phyloP scores from a whole-genome alignment of 2,329 filamentous ascomycete genomes.

The Arthroderma sp. region DNA sequence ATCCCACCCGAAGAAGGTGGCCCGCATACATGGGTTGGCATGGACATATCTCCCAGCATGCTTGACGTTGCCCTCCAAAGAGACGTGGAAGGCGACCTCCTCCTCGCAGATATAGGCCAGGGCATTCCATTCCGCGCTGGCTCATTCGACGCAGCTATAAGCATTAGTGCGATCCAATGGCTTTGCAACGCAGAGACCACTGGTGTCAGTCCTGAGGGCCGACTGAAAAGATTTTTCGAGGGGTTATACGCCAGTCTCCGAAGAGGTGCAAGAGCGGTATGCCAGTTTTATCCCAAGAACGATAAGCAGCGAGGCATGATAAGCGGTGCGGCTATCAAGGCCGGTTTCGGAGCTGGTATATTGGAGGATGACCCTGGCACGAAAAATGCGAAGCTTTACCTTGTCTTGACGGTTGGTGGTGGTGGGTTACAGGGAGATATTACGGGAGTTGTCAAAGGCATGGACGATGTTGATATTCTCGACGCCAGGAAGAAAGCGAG shows the following conservation, averaged over 20 bases:
- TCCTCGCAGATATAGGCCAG: conserved; percentile 89
- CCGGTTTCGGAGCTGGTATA: conserved; percentile 88
- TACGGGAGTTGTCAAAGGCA: conserved; percentile 73
- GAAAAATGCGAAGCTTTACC: conserved; percentile 92
- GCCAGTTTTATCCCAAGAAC: conserved; percentile 98
- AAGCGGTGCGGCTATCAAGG: conserved; percentile 73
- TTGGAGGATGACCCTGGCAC: conserved; percentile 92
- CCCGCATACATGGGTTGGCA: conserved; percentile 90
- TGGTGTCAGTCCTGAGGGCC: conserved; percentile 65
- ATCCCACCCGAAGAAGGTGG: conserved; percentile 57
- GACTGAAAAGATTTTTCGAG: conserved; percentile 79
- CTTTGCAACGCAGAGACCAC: conserved; percentile 87
- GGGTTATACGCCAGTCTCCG: conserved; percentile 74
- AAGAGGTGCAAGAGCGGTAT: conserved; percentile 78
- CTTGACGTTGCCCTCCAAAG: conserved; percentile 84
- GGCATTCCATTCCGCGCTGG: conserved; percentile 88
- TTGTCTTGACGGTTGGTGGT: conserved; percentile 80
- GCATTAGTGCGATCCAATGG: conserved; percentile 96
- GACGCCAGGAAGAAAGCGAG: conserved; percentile 48
- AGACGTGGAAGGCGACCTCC: conserved; percentile 84
- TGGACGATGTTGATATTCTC: conserved; percentile 75
- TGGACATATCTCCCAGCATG: conserved; percentile 95
- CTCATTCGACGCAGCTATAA: conserved; percentile 87
- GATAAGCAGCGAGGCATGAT: conserved; percentile 87
- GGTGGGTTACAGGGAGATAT: conserved; percentile 59